A percentile compares a stretch with the other conserved stretches of the same genome.
Evolutionary conservation across 1,139 yeast genomes (phyloP).

Genomic region (Taphrina sp.): DNA sequence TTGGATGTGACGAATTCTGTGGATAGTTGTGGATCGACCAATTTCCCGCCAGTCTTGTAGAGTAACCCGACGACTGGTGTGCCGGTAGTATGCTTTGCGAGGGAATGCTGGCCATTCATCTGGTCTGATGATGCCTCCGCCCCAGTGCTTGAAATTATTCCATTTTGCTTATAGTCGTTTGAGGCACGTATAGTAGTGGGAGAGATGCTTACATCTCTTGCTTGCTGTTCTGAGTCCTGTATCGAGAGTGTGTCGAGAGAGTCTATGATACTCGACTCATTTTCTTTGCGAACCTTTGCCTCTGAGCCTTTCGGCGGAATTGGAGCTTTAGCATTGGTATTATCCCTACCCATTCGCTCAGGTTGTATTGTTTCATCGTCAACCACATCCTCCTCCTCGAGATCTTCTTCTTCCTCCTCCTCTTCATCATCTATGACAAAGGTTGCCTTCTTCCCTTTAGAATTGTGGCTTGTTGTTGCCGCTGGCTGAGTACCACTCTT

Average conservation of each 20-base stretch:
- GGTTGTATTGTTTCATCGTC: neutral
- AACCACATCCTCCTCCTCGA: conserved; percentile 11
- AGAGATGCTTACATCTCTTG: no score
- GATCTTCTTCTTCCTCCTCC: conserved; percentile 20
- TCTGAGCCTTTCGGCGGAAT: no score
- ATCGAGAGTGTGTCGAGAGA: neutral
- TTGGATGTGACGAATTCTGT: conserved; percentile 7
- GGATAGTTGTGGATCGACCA: conserved; percentile 10
- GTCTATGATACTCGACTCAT: neutral
- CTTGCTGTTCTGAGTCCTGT: neutral
- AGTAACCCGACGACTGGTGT: conserved; percentile 4
- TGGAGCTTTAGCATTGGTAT: no score
- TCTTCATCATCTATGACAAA: conserved; percentile 23
- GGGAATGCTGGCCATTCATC: no score
- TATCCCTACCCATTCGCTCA: no score
- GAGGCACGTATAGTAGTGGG: no score
- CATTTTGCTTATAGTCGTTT: no score
- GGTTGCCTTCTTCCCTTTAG: conserved; percentile 2
- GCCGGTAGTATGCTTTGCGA: neutral
- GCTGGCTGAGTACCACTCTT: neutral
- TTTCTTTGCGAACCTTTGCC: neutral
- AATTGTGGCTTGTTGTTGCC: neutral
- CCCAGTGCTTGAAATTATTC: neutral
- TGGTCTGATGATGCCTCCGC: neutral
- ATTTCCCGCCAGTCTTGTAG: neutral